A percentile compares a stretch with the other conserved stretches of the same genome.
Conservation (phyloP, 2,329 filamentous ascomycete genomes). For the Monilinia fructigena region DNA sequence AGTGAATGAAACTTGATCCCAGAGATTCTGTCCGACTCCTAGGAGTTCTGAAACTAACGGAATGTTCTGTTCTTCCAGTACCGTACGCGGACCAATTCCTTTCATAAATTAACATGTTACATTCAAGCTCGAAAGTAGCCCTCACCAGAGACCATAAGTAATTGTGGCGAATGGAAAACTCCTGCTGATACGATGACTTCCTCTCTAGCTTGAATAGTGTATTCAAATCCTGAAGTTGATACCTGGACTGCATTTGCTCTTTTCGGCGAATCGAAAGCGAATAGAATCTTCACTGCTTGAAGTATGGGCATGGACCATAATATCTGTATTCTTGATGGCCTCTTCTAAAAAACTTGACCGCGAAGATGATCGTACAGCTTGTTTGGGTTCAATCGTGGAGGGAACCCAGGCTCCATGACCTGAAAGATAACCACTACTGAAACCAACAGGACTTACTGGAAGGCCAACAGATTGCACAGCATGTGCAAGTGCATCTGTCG, state of each 20-base stretch:
- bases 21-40: slow-evolving; percentile 51
- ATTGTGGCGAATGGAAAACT: slow-evolving; percentile 7
- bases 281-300: slow-evolving; percentile 21
- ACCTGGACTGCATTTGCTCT: slow-evolving; percentile 8
- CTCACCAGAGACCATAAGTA: slow-evolving; percentile 17
- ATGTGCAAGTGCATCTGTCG: slow-evolving; percentile 23
- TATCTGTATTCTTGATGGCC: slow-evolving; percentile 4
- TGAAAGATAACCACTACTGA: slow-evolving; percentile 30
- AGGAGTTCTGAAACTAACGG: slow-evolving; percentile 46
- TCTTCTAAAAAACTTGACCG: slow-evolving; percentile 14
- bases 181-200: slow-evolving; percentile 27
- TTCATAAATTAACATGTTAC: background rate
- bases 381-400: slow-evolving; percentile 25
- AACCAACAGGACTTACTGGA: slow-evolving; percentile 22
- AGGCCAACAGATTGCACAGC: slow-evolving; percentile 28
- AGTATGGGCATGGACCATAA: slow-evolving; percentile 13
- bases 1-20: slow-evolving; percentile 24
- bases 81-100: background rate
- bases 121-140: background rate
- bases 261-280: slow-evolving; percentile 2
- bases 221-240: slow-evolving; percentile 15
- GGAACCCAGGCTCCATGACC: slow-evolving; percentile 24
- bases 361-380: slow-evolving; percentile 27
- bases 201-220: slow-evolving; percentile 27
- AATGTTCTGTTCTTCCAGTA: slow-evolving; percentile 39